These are phyloP conservation scores for Tricholoma bakamatsutake DNA, from an alignment of 768 basidiomycete species.

Conservation along the genomic window DNA sequence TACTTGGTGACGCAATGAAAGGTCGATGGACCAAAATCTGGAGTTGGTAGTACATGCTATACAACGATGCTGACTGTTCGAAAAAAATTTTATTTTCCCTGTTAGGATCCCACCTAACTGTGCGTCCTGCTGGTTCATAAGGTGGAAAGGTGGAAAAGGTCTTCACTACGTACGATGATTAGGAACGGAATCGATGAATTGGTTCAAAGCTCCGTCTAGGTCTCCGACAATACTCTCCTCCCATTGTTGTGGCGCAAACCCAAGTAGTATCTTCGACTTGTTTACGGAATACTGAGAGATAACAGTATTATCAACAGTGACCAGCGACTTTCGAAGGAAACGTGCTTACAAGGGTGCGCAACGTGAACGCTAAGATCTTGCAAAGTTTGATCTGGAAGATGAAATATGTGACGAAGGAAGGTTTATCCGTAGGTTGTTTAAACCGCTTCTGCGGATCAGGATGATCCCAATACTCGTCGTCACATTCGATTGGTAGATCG, in stretches of 20 bases:
- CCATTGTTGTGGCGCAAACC: conserved; percentile 57
- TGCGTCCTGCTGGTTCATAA: neutral
- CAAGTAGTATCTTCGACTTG: conserved; percentile 59
- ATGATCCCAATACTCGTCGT: conserved; percentile 72
- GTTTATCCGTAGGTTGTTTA: conserved; percentile 61
- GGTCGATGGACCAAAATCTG: conserved; percentile 76
- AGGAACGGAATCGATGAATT: conserved; percentile 62
- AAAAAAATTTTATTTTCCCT: conserved; percentile 39
- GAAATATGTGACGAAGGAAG: conserved; percentile 52
- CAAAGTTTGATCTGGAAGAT: conserved; percentile 50
- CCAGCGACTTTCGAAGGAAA: neutral
- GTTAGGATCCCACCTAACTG: conserved; percentile 48
- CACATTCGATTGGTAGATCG: conserved; percentile 58
- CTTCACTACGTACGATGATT: conserved; percentile 40
- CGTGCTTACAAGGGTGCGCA: conserved; percentile 55
- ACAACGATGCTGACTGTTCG: conserved; percentile 58
- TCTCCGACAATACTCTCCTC: conserved; percentile 65
- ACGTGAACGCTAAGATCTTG: conserved; percentile 58
- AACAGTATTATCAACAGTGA: neutral
- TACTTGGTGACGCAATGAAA: conserved; percentile 59
- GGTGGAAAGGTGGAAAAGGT: conserved; percentile 12
- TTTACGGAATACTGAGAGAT: conserved; percentile 70
- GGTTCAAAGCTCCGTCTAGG: conserved; percentile 63
- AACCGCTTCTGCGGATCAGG: conserved; percentile 54
- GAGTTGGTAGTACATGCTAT: conserved; percentile 43